These are phyloP conservation scores for Angomonas ambiguus DNA, from an alignment of 208 protist species.

Conservation along the genomic window DNA sequence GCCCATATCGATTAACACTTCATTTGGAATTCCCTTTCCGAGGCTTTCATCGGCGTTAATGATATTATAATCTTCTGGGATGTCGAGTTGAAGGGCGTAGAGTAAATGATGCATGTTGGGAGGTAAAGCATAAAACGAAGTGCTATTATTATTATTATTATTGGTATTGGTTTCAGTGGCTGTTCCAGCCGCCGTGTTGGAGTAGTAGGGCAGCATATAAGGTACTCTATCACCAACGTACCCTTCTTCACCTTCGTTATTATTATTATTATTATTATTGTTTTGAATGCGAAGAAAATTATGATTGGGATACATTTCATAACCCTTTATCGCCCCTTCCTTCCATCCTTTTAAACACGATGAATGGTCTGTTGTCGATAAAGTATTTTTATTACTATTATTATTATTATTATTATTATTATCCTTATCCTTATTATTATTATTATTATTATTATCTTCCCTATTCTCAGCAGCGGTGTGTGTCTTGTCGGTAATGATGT, in stretches of 20 bases:
- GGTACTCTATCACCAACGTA: too few relatives aligned
- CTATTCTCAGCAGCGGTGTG: neutral
- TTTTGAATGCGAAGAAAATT: neutral
- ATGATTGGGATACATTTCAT: neutral
- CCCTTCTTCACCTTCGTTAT: too few relatives aligned
- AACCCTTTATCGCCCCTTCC: neutral
- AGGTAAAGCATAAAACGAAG: too few relatives aligned
- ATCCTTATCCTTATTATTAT: too few relatives aligned
- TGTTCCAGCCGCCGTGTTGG: neutral
- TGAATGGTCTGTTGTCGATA: neutral
- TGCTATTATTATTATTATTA: neutral
- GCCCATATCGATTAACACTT: neutral
- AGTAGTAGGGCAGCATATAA: neutral
- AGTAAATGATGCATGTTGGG: constrained; percentile 34
- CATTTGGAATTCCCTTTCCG: neutral
- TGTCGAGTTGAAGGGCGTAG: constrained; percentile 36
- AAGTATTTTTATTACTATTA: constrained; percentile 1
- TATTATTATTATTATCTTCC: too few relatives aligned
- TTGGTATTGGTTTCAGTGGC: neutral
- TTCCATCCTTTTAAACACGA: too few relatives aligned
- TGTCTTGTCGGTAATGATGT: neutral
- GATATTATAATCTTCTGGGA: constrained; percentile 66
- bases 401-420: constrained; percentile 4
- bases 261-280: neutral
- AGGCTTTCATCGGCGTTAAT: constrained; percentile 23